Percentiles rank a stretch among this genome's conserved stretches.
phyloP scores from a whole-genome alignment of 116 monocot genomes.

The Posidonia oceanica region DNA sequence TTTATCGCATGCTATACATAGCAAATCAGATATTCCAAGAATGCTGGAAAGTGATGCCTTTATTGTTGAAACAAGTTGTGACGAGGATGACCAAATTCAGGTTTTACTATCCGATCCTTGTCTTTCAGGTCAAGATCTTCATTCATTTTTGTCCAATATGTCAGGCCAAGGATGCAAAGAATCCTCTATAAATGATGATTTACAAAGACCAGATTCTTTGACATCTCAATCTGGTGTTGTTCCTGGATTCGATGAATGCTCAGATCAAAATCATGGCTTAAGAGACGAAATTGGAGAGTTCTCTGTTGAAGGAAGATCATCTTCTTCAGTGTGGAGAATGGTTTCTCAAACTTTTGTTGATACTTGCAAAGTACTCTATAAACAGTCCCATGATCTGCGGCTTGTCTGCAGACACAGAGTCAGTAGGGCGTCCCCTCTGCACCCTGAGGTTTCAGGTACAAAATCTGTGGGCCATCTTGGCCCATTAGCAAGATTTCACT shows the following conservation, averaged over 20 bases:
- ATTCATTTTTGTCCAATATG: constrained; percentile 29
- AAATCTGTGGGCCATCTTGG: constrained; percentile 11
- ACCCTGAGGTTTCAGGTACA: constrained; percentile 3
- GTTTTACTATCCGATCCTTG: constrained; percentile 49
- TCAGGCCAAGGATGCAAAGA: constrained; percentile 4
- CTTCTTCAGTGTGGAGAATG: constrained; percentile 70
- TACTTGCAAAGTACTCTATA: constrained; percentile 45
- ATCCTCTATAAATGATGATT: constrained; percentile 15
- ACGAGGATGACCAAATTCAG: constrained; percentile 47
- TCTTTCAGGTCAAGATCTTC: constrained; percentile 36
- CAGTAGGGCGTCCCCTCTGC: constrained; percentile 1
- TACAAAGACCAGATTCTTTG: constrained; percentile 5
- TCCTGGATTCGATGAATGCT: constrained; percentile 4
- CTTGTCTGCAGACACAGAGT: constrained; percentile 51
- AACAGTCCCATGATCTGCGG: constrained; percentile 38
- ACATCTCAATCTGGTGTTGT: constrained; percentile 1
- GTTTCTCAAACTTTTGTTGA: constrained; percentile 56
- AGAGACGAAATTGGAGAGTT: constrained; percentile 72
- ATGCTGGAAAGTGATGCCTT: constrained; percentile 10
- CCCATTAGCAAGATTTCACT: constrained; percentile 52
- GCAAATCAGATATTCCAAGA: constrained; percentile 17
- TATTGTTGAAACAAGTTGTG: constrained; percentile 16
- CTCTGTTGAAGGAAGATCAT: constrained; percentile 58
- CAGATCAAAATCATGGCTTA: constrained; percentile 5
- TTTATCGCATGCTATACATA: constrained; percentile 27